These are phyloP conservation scores for Stagonosporopsis rhizophila DNA, from an alignment of 2,329 filamentous ascomycete genomes.

Conservation along the genomic window DNA sequence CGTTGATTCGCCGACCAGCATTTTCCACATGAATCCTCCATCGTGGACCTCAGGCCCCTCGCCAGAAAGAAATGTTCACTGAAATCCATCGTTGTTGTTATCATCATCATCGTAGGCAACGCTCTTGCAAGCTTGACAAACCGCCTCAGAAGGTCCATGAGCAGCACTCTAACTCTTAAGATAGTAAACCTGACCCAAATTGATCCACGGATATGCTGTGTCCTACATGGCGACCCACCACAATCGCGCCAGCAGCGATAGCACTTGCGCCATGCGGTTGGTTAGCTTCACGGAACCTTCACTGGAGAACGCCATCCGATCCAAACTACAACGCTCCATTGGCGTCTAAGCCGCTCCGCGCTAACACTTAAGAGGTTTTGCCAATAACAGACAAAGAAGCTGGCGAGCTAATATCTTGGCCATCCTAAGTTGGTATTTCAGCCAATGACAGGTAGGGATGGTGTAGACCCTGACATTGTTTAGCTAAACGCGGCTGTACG, in stretches of 20 bases:
- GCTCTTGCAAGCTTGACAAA: background rate
- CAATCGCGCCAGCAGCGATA: conserved; percentile 18
- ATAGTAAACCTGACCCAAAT: background rate
- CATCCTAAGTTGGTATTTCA: conserved; percentile 6
- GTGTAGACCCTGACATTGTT: conserved; percentile 20
- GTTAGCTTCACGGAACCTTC: conserved; percentile 15
- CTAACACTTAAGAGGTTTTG: conserved; percentile 20
- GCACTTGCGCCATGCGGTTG: conserved; percentile 25
- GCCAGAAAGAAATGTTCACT: background rate
- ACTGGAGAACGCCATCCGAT: conserved; percentile 20
- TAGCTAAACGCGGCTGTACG: conserved; percentile 32
- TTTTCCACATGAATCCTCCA: background rate
- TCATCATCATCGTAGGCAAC: background rate
- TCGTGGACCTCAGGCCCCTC: background rate
- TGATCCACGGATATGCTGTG: conserved; percentile 13
- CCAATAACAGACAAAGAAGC: conserved; percentile 24
- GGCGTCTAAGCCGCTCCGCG: conserved; percentile 17
- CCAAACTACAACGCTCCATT: conserved; percentile 19
- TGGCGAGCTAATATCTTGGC: conserved; percentile 25
- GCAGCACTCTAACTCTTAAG: background rate
- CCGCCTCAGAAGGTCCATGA: background rate
- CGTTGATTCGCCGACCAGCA: conserved; percentile 1
- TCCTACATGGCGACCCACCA: conserved; percentile 7
- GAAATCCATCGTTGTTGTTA: too few species aligned
- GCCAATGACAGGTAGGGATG: conserved; percentile 22